Conservation (phyloP, 768 basidiomycete genomes). For the Gyrodon lividus region DNA sequence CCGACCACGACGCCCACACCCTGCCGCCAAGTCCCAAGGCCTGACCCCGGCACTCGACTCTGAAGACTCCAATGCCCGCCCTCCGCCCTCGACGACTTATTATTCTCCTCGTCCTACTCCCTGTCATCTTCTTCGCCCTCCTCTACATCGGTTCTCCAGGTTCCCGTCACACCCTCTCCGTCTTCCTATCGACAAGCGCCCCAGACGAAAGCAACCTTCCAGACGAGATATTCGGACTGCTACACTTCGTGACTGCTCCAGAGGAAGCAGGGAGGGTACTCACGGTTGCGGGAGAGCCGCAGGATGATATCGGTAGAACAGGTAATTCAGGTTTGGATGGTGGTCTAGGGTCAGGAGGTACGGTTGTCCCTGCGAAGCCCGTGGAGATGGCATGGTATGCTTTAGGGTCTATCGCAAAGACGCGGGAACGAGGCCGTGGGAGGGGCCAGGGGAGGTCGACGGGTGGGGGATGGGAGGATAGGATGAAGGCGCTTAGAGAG, state of each 20-base stretch:
- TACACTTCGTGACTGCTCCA: constrained; percentile 57
- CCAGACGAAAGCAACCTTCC: constrained; percentile 37
- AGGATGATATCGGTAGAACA: constrained; percentile 14
- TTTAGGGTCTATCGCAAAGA: constrained; percentile 32
- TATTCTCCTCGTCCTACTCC: constrained; percentile 37
- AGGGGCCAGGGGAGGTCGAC: constrained; percentile 34
- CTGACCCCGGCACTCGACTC: too few relatives aligned
- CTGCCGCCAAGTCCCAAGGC: too few relatives aligned
- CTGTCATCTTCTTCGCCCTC: constrained; percentile 36
- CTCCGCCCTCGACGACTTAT: constrained; percentile 46
- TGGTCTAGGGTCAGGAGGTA: constrained; percentile 37
- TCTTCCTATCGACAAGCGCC: constrained; percentile 39
- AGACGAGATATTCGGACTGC: constrained; percentile 69
- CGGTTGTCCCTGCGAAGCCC: constrained; percentile 47
- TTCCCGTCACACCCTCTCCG: constrained; percentile 32
- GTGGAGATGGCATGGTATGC: constrained; percentile 57
- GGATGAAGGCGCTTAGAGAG: constrained; percentile 42
- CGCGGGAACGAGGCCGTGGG: constrained; percentile 4
- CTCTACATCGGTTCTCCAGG: constrained; percentile 39
- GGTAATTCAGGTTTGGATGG: constrained; percentile 29
- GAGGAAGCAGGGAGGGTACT: constrained; percentile 21
- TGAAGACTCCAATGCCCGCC: constrained; percentile 6
- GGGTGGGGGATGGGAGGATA: constrained; percentile 35
- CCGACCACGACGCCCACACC: too few relatives aligned
- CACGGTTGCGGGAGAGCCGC: neutral